Evolutionary conservation across 805 yeast genomes (phyloP), one percentile per base, ranked within the genome.

Genomic region (Metschnikowia bowlesiae): DNA sequence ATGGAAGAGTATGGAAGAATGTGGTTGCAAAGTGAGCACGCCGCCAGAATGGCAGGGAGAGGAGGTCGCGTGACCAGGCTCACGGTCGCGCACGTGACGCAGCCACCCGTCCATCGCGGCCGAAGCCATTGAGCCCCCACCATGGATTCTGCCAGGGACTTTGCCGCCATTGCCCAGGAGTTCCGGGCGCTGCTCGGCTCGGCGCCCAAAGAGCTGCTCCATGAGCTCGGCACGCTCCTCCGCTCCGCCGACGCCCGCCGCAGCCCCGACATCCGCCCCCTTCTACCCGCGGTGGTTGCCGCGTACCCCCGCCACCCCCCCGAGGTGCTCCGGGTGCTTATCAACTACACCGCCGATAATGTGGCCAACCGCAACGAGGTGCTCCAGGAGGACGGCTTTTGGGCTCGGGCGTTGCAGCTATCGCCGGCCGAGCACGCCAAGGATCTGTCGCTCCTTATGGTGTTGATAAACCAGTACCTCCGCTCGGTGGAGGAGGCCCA

Each of bases 271-370:
- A 51, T 58, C 6, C 45, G 13, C 10, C 26, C 46, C 16, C 32
- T 50, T 16, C 52, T 61, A 6, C 53, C 52, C 13, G 8, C n/a
- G n/a, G 56, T 47, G n/a, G 44, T 59, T 10, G 33, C 45, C 6
- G 40, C 44, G 11, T 42, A 34, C 36, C 28, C 55, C 22, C 47
- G 50, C 11, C 45, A 35, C 9, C 50, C 55, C 5, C 49, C 54
- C 9, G 66, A 66, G 26, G 54, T 54, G 2, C 54, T 68, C 16
- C 51, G 76, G 42, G 69, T 64, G 2, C 52, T 70, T 18, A 60
- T 73, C 50, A 73, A 73, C 44, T 58, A 63, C 44, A 51, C 65
- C 30, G 77, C 78, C 3, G 69, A 68, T 53, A 69, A 62, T 50
- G 71, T 56, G 32, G 55, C 51, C 10, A 64, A 63, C 51, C 33